Evolutionary conservation across 495 filamentous ascomycete genomes (phyloP).

Genomic region (Rhizodiscina lignyota): DNA sequence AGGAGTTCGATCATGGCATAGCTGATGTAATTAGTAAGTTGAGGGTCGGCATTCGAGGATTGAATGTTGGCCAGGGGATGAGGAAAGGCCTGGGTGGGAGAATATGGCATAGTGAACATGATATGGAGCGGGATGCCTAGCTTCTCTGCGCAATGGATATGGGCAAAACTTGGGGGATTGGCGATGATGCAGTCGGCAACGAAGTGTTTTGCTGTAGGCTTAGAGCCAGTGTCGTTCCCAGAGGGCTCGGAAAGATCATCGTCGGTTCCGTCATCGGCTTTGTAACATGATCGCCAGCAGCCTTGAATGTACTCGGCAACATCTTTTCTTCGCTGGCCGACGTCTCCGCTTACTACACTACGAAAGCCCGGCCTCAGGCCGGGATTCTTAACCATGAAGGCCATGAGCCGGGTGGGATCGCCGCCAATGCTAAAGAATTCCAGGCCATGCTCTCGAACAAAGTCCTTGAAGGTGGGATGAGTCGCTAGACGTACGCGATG

Average conservation of each 20-base stretch:
- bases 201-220: constrained; percentile 36
- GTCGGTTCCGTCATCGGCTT: constrained; percentile 43
- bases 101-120: constrained; percentile 69
- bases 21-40: constrained; percentile 52
- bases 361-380: constrained; percentile 58
- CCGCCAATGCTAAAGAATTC: constrained; percentile 73
- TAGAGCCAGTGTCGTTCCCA: constrained; percentile 17
- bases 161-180: constrained; percentile 69
- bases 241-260: constrained; percentile 32
- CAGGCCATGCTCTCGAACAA: constrained; percentile 50
- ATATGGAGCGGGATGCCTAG: constrained; percentile 63
- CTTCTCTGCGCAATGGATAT: constrained; percentile 68
- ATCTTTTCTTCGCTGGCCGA: constrained; percentile 43
- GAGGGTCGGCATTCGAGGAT: constrained; percentile 36
- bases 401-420: constrained; percentile 66
- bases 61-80: constrained; percentile 58
- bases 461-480: constrained; percentile 51
- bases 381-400: constrained; percentile 77
- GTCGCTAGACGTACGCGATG: constrained; percentile 68
- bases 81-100: constrained; percentile 49
- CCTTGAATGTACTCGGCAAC: constrained; percentile 60
- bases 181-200: constrained; percentile 72
- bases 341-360: constrained; percentile 48
- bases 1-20: constrained; percentile 66
- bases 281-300: constrained; percentile 62